Percentiles rank a stretch among this genome's conserved stretches.
These are phyloP conservation scores for Helotiales sp. DNA, from an alignment of 2,329 filamentous ascomycete genomes.

Conservation along the genomic window DNA sequence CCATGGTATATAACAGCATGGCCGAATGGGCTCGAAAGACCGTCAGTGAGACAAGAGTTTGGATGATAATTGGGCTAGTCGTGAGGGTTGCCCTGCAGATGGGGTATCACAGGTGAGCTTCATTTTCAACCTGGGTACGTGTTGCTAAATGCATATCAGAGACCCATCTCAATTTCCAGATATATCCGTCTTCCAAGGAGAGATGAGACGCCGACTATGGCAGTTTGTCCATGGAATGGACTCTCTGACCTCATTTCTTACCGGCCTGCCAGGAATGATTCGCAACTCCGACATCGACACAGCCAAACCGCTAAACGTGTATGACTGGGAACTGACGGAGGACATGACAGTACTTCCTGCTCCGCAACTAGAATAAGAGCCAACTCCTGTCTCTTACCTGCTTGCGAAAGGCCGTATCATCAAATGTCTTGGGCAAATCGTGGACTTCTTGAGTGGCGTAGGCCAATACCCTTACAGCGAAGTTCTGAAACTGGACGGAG, in stretches of 20 bases:
- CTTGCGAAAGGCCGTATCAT: slow-evolving; percentile 73
- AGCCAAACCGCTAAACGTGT: slow-evolving; percentile 73
- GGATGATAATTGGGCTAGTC: slow-evolving; percentile 57
- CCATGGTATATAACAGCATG: slow-evolving; percentile 73
- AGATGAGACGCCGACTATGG: slow-evolving; percentile 73
- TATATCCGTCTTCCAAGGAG: slow-evolving; percentile 75
- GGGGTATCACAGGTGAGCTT: slow-evolving; percentile 60
- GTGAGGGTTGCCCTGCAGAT: slow-evolving; percentile 56
- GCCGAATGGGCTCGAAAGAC: slow-evolving; percentile 73
- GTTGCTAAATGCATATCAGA: slow-evolving; percentile 74
- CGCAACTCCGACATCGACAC: slow-evolving; percentile 76
- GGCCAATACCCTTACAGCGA: slow-evolving; percentile 64
- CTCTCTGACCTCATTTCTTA: slow-evolving; percentile 75
- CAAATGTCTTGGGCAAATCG: slow-evolving; percentile 69
- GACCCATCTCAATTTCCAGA: slow-evolving; percentile 75
- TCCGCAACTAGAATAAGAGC: slow-evolving; percentile 68
- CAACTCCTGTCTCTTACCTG: slow-evolving; percentile 77
- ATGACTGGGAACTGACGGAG: slow-evolving; percentile 76
- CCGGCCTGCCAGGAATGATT: slow-evolving; percentile 64
- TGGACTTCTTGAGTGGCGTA: slow-evolving; percentile 61
- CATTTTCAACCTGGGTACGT: background rate
- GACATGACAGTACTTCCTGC: slow-evolving; percentile 68
- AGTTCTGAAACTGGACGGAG: slow-evolving; percentile 63
- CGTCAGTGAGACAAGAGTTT: slow-evolving; percentile 64
- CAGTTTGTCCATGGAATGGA: slow-evolving; percentile 73